Conservation (phyloP, 345 rosid genomes). For the Rhodamnia rubescens region DNA sequence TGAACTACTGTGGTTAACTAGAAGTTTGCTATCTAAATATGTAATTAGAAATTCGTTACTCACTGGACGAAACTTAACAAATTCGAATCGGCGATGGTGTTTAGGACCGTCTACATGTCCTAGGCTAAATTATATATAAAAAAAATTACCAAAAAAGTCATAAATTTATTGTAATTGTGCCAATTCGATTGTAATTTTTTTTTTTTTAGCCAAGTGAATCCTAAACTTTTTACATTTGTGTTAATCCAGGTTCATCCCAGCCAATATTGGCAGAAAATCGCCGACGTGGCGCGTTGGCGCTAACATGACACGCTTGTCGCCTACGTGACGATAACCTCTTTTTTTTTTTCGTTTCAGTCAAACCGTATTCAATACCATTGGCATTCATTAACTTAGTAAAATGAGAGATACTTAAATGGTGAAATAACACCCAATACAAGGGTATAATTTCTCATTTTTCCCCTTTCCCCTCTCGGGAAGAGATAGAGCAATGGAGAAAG, state of each 20-base stretch:
- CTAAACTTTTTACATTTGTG: too few species aligned
- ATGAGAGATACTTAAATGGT: not conserved
- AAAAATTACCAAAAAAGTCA: too few species aligned
- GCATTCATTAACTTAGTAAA: not conserved
- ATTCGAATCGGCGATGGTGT: fast-evolving
- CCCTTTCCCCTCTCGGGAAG: not conserved
- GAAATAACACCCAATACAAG: not conserved
- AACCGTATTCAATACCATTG: not conserved
- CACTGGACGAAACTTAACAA: too few species aligned
- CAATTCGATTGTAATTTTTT: too few species aligned
- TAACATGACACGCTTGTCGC: too few species aligned
- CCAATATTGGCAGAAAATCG: too few species aligned
- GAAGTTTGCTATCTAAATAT: not conserved
- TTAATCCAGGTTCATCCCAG: too few species aligned
- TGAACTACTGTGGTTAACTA: not conserved
- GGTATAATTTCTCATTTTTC: not conserved
- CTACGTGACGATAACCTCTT: not conserved
- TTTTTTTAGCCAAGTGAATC: too few species aligned
- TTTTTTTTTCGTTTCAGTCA: not conserved
- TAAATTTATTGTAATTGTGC: too few species aligned
- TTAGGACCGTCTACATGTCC: not conserved
- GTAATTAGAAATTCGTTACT: not conserved
- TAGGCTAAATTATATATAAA: not conserved
- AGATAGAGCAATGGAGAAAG: not conserved
- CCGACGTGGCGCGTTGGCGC: too few species aligned